These are phyloP conservation scores for Agrocybe praecox DNA, from an alignment of 768 basidiomycete genomes.

Conservation along the genomic window DNA sequence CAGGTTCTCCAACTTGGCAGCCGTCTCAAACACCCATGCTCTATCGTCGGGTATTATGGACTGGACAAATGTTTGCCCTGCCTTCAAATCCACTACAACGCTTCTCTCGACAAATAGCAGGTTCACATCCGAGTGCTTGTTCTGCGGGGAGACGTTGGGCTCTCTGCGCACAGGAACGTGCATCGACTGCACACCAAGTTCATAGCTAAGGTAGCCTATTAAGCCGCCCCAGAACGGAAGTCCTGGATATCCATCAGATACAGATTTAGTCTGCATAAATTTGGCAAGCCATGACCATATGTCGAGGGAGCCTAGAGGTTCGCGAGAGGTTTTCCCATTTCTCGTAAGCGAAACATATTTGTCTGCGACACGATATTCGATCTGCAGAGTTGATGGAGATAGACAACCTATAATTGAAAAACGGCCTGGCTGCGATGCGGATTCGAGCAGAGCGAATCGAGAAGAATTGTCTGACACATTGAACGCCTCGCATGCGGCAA, in stretches of 20 bases:
- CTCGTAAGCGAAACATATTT: conserved; percentile 44
- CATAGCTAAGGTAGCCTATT: conserved; percentile 78
- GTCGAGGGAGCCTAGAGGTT: conserved; percentile 50
- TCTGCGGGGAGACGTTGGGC: conserved; percentile 12
- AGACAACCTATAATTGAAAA: conserved; percentile 74
- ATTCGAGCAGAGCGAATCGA: conserved; percentile 77
- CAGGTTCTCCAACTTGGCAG: conserved; percentile 27
- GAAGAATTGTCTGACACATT: conserved; percentile 57
- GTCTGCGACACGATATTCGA: conserved; percentile 61
- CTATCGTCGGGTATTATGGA: conserved; percentile 61
- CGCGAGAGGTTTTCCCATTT: conserved; percentile 33
- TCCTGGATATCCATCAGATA: conserved; percentile 47
- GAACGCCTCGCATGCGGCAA: conserved; percentile 61
- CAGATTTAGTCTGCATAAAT: conserved; percentile 63
- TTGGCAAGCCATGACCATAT: conserved; percentile 76
- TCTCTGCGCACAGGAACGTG: conserved; percentile 39
- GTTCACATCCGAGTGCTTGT: conserved; percentile 70
- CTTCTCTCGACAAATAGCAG: conserved; percentile 80
- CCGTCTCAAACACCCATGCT: conserved; percentile 58
- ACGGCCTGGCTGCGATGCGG: conserved; percentile 73
- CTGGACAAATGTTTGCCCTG: conserved; percentile 60
- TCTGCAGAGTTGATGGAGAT: conserved; percentile 51
- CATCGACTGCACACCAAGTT: conserved; percentile 67
- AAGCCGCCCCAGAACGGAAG: conserved; percentile 87
- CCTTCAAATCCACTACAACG: conserved; percentile 62